Evolutionary conservation across 2,329 filamentous ascomycete genomes (phyloP).

Genomic region (Pyricularia pennisetigena): DNA sequence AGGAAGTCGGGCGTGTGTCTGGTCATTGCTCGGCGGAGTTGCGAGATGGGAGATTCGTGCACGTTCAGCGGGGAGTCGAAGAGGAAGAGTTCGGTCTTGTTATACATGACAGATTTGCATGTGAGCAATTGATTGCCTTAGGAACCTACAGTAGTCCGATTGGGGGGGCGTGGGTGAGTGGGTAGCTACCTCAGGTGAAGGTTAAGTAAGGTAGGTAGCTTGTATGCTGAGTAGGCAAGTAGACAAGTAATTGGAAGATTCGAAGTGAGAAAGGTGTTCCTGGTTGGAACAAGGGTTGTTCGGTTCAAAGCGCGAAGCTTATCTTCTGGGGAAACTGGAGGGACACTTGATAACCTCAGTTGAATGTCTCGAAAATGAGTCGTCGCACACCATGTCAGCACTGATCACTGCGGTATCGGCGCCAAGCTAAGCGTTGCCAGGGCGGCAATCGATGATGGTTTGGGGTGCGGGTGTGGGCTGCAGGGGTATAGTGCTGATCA

Average conservation of each 20-base stretch:
- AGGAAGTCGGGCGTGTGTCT: conserved; percentile 33
- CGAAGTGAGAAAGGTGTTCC: neutral
- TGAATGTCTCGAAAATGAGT: neutral
- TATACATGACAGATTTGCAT: neutral
- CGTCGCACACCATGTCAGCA: neutral
- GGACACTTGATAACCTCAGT: neutral
- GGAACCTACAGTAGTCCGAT: neutral
- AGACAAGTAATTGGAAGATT: neutral
- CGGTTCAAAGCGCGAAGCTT: neutral
- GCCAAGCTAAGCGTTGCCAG: neutral
- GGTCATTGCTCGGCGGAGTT: conserved; percentile 24
- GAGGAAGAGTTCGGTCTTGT: neutral
- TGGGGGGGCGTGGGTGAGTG: neutral
- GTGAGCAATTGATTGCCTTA: neutral
- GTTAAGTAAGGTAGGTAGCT: neutral
- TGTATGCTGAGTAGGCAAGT: neutral
- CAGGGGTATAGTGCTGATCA: neutral
- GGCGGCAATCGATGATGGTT: neutral
- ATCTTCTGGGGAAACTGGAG: neutral
- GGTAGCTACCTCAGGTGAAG: neutral
- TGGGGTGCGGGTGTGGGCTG: neutral
- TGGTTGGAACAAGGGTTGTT: neutral
- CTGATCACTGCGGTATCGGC: neutral
- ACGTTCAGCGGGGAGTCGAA: neutral
- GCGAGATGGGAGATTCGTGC: neutral